These are phyloP conservation scores for Tausonia pullulans DNA, from an alignment of 1,284 basidiomycete species.

Conservation along the genomic window DNA sequence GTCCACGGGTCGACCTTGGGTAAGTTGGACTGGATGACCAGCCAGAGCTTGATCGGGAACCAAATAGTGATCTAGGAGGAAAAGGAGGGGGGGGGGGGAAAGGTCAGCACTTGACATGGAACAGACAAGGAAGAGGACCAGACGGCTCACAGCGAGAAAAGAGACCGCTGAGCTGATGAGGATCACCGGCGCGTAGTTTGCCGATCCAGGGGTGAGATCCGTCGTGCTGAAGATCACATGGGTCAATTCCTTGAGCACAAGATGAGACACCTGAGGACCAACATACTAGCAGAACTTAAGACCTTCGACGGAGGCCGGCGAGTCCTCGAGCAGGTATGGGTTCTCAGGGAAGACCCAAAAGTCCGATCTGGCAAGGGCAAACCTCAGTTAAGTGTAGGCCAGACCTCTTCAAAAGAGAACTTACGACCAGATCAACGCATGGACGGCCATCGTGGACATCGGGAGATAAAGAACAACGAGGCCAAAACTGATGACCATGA, in stretches of 20 bases:
- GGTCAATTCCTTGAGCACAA: constrained; percentile 22
- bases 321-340: constrained; percentile 47
- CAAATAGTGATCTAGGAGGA: constrained; percentile 50
- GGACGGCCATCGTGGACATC: constrained; percentile 56
- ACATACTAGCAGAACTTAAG: constrained; percentile 49
- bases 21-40: constrained; percentile 47
- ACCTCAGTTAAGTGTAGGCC: not conserved
- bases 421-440: constrained; percentile 40
- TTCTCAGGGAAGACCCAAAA: constrained; percentile 54
- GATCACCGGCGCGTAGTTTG: constrained; percentile 59
- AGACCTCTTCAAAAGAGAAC: constrained; percentile 43
- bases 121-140: constrained; percentile 3
- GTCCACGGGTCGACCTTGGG: constrained; percentile 58
- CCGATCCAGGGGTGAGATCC: constrained; percentile 55
- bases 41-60: constrained; percentile 55
- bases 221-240: constrained; percentile 37
- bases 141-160: constrained; percentile 44
- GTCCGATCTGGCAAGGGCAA: constrained; percentile 37
- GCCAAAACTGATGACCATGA: constrained; percentile 50
- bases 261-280: not conserved
- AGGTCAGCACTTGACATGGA: not conserved
- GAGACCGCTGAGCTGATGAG: constrained; percentile 48
- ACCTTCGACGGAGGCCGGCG: constrained; percentile 43
- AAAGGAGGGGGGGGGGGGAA: not conserved
- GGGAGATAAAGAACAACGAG: constrained; percentile 56